Evolutionary conservation across 352 stramenopile genomes (phyloP), one percentile per base, ranked within the genome.

Genomic region (Globisporangium perplexum): DNA sequence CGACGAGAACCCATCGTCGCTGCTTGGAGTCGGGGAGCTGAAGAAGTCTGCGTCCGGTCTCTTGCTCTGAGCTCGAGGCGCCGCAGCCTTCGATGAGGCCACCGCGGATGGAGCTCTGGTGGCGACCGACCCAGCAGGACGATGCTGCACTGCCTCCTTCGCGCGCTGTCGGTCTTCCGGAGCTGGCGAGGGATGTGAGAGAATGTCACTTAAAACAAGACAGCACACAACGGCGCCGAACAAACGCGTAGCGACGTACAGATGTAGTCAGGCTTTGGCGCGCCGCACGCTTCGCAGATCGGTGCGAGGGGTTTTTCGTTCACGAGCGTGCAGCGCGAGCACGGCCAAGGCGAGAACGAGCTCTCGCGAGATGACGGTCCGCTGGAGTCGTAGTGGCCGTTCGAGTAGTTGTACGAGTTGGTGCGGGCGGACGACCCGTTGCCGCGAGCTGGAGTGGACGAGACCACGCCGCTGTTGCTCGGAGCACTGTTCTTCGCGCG

Each of bases 221-320:
- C 2, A 41, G 14, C 7, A 36, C 26, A 36, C 26, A 30, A 17
- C 20, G 20, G 10, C 4, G 30, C 14, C 42, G 7, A 1, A 26
- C 10, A 12, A 46, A n/a, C 23, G 3, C n/a, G 15, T 11, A 3
- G 33, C 12, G 45, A 70, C 74, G 53, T 67, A 89, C 78, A 77
- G 43, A 82, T 81, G 41, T 85, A 72, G 30, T 74, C 63, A 17
- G 82, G 79, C 56, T 86, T 89, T 18, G 77, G 61, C 7, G 74
- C 58, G 0, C 78, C 82, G 18, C 82, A 92, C 3, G 79, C 82
- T 54, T 92, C 82, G 46, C 82, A 92, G 15, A 89, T 72, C 5
- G 77, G 77, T 17, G 82, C 82, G 1, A 86, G 65, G 3, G 71
- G 70, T 51, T 92, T 92, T 7, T 89, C 76, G 51, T 92, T 92